phyloP scores from a whole-genome alignment of 1,139 yeast species.

The Entelexis paramagnoliae region DNA sequence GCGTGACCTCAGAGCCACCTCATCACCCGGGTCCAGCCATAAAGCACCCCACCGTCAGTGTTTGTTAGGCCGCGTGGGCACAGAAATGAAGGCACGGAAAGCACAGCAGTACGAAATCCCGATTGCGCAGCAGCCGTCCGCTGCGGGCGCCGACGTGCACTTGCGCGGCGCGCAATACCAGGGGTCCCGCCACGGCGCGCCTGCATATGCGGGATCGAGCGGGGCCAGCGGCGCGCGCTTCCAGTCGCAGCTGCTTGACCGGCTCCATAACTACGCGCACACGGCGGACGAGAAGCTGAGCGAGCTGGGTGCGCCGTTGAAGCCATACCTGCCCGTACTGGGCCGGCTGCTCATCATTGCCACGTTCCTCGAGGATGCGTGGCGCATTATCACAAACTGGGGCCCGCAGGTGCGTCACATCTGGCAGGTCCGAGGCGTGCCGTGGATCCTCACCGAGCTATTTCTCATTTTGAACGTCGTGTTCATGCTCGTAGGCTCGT shows the following conservation, averaged over 20 bases:
- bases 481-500: conserved; percentile 65
- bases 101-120: conserved; percentile 6
- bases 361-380: conserved; percentile 83
- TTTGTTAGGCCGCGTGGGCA: neutral
- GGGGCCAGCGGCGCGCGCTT: neutral
- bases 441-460: conserved; percentile 63
- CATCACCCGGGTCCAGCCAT: neutral
- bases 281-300: conserved; percentile 32
- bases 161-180: conserved; percentile 1
- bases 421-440: conserved; percentile 68
- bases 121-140: neutral
- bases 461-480: conserved; percentile 57
- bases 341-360: conserved; percentile 90
- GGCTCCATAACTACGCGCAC: conserved; percentile 24
- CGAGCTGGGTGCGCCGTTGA: conserved; percentile 32
- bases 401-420: conserved; percentile 78
- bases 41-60: neutral
- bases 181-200: neutral
- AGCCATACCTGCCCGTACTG: conserved; percentile 53
- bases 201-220: neutral
- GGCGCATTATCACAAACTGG: conserved; percentile 84
- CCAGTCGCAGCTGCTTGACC: conserved; percentile 11
- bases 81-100: conserved; percentile 3
- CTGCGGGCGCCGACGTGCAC: conserved; percentile 1
- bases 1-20: conserved; percentile 1